These are phyloP conservation scores for Mycena galericulata DNA, from an alignment of 768 basidiomycete genomes.

Conservation along the genomic window DNA sequence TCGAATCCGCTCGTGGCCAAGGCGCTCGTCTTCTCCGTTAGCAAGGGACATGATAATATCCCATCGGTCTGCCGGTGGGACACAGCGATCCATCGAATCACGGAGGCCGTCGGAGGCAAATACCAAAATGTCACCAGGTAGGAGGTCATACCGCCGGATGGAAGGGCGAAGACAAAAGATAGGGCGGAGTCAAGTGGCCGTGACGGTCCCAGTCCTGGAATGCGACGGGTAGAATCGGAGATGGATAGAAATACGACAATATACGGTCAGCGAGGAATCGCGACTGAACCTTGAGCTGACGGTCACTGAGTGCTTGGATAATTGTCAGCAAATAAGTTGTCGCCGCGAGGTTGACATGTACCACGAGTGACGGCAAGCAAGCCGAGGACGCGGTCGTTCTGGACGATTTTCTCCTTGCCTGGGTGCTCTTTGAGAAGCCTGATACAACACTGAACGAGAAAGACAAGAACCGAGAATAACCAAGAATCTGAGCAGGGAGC, in stretches of 20 bases:
- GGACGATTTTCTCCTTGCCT: neutral
- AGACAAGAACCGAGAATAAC: too few relatives aligned
- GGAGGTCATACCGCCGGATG: slow-evolving; percentile 17
- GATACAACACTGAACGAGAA: too few relatives aligned
- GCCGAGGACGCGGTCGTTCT: neutral
- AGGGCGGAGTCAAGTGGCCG: slow-evolving; percentile 26
- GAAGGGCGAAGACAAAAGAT: slow-evolving; percentile 20
- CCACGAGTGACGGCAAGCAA: slow-evolving; percentile 26
- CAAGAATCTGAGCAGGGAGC: too few relatives aligned
- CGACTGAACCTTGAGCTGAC: slow-evolving; percentile 24
- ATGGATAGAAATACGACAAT: slow-evolving; percentile 12
- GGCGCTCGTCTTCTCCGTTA: slow-evolving; percentile 9
- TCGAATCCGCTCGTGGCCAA: slow-evolving; percentile 12
- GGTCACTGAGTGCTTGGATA: slow-evolving; percentile 24
- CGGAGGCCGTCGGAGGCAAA: slow-evolving; percentile 31
- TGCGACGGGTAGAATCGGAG: neutral
- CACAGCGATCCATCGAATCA: slow-evolving; percentile 7
- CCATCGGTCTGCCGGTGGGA: too few relatives aligned
- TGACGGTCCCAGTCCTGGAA: neutral
- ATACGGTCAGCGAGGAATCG: neutral
- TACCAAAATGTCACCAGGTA: slow-evolving; percentile 21
- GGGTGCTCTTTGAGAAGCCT: too few relatives aligned
- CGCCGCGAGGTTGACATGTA: neutral
- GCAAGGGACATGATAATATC: slow-evolving; percentile 24
- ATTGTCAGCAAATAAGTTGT: neutral